Evolutionary conservation across 2,329 filamentous ascomycete species (phyloP), one percentile per base, ranked within the genome.

Genomic region (Chrysoporthe puriensis): DNA sequence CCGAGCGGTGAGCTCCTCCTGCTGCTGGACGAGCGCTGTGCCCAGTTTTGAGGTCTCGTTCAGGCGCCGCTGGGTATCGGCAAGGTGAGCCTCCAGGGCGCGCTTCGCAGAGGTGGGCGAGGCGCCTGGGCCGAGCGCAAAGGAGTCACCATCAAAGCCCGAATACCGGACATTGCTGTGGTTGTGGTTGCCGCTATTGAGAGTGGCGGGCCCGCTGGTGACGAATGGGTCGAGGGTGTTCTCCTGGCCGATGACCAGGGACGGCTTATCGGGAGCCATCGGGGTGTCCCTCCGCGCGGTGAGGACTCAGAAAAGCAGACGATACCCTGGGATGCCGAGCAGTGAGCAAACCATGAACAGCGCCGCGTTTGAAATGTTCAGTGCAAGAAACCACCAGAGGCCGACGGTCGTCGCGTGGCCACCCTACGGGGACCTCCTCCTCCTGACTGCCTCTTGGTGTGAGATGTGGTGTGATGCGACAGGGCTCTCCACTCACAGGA

Each of bases 41-140:
- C 96, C 96, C 52, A 99, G 82, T 75, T 92, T 94, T 40, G 93
- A 96, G 6, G 95, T 92, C 77, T 98, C 94, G 75, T 96, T 92
- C 71, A 99, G 90, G 68, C 95, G 89, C 68, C 94, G 90, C 74
- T 97, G 93, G 1, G 95, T 97, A 79, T 99, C 96, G 70, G 91
- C 90, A 60, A 99, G 85, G 79, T 98, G 96, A 63, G 94, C 93
- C 79, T 97, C 91, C 57, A 99, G 84, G 57, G 94, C 94, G 72
- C 92, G 90, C 79, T 92, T 97, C 52, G 94, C 93, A 76, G 97
- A 94, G 66, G 89, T 88, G 11, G 95, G 93, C 0, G 95, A 97
- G 40, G 92, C 82, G 65, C 81, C 83, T n/a, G 93, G 87, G 72
- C 92, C 91, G 32, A 95, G 83, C 48, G 90, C 90, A 77, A 96